Base-by-base conservation (phyloP, 1,139 yeast species). In the Hyphopichia wangnamkhiaoensis region DNA sequence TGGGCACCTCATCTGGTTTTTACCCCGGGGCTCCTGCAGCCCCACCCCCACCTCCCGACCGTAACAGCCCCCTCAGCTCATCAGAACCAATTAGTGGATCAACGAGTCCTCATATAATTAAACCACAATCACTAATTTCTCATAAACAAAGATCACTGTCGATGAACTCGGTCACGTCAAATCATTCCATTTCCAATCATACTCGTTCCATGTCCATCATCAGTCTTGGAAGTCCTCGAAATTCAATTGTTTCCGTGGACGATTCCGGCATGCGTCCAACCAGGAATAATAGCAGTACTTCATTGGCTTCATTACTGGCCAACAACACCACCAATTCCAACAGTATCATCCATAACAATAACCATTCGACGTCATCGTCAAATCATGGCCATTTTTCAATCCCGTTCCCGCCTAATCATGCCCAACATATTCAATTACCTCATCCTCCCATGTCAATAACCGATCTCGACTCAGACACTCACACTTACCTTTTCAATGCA, bases 191-290 rank as follows among this genome's bases (percentile, higher is more conserved):
- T 4, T 53, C 53, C 33, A 51, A 41, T 28, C 45, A 53, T 41
- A 41, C 52, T 14, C 47, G 75, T 31, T 63, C 71, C 47, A 56
- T 68, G 59, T 65, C 73, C 8, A 63, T 69, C 13, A 67, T 64
- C 13, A 64, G 71, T 46, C 49, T 69, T 30, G 75, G 65, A 35
- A 61, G 68, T 46, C 75, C 76, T 2, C 54, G 76, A 34, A 71
- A 71, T 46, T 68, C 74, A 33, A 70, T 71, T 12, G 69, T 68
- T 4, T 66, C 73, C 9, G 53, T 65, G 1, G 76, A 71, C 40
- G 76, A 71, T 37, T 50, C 51, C 38, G 45, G 52, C 37, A 44
- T 53, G 28, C 55, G 59, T 16, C 58, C 60, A 13, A 59, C 69
- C 1, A 48, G 74, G 32, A 68, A 64, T 42, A 66, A 66, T 43